These are phyloP conservation scores for Penicillium janthinellum DNA, from an alignment of 2,329 filamentous ascomycete genomes.

Conservation along the genomic window DNA sequence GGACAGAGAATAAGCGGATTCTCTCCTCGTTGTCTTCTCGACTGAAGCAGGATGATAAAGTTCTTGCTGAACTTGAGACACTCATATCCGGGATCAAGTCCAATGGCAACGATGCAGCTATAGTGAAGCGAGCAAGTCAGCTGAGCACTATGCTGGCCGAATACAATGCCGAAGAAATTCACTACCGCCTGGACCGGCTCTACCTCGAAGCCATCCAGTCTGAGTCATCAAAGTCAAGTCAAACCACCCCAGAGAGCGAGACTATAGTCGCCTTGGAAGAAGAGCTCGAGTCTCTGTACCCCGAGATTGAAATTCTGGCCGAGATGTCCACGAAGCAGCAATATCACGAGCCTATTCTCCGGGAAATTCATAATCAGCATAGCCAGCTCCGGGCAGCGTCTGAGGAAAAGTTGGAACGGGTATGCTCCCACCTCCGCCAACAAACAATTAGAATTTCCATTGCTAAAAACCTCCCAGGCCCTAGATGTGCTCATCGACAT, in stretches of 20 bases:
- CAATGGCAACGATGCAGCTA: conserved; percentile 32
- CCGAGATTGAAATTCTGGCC: conserved; percentile 43
- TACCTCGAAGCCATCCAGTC: conserved; percentile 37
- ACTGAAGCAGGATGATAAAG: conserved; percentile 42
- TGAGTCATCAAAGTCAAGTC: background rate
- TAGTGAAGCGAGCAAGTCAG: conserved; percentile 31
- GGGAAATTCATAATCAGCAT: conserved; percentile 37
- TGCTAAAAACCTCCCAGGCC: conserved; percentile 30
- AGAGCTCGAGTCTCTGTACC: conserved; percentile 44
- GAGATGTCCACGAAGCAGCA: conserved; percentile 48
- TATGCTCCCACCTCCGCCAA: conserved; percentile 17
- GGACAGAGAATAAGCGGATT: conserved; percentile 36
- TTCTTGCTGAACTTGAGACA: conserved; percentile 34
- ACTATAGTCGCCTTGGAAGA: conserved; percentile 33
- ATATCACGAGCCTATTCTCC: conserved; percentile 44
- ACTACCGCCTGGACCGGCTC: conserved; percentile 43
- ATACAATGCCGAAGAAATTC: conserved; percentile 41
- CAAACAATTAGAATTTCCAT: background rate
- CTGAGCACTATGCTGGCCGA: conserved; percentile 35
- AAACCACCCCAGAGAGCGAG: conserved; percentile 15
- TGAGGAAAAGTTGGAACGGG: conserved; percentile 39
- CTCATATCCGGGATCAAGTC: conserved; percentile 32
- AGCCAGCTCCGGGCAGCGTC: conserved; percentile 32
- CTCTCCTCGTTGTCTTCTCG: conserved; percentile 35
- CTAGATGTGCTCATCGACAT: conserved; percentile 38